Conservation (phyloP, 2,329 filamentous ascomycete genomes). For the Ophiostoma australiae region DNA sequence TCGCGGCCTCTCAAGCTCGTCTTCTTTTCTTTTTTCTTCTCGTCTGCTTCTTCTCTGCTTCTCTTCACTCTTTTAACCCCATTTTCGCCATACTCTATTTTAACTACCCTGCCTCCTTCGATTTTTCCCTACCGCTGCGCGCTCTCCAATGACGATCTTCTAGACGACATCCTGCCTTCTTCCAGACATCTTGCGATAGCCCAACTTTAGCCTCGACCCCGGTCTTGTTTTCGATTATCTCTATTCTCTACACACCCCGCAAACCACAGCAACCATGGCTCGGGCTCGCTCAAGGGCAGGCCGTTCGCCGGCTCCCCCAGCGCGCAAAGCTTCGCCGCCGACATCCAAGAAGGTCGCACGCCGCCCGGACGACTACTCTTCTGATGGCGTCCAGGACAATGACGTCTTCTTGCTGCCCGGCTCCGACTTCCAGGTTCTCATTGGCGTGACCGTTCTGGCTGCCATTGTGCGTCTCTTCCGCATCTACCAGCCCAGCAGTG, state of each 20-base stretch:
- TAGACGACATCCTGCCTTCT: conserved; percentile 1
- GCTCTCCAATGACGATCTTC: conserved; percentile 11
- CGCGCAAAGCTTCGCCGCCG: conserved; percentile 4
- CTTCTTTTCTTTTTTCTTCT: background rate
- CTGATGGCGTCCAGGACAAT: conserved; percentile 77
- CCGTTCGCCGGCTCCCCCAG: conserved; percentile 11
- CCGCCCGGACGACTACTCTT: conserved; percentile 57
- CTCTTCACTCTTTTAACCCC: conserved; percentile 8
- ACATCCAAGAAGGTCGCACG: conserved; percentile 24
- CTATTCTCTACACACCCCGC: background rate
- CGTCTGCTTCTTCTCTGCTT: background rate
- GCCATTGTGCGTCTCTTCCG: conserved; percentile 81
- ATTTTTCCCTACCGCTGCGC: background rate
- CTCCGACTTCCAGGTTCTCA: conserved; percentile 75
- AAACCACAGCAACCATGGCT: background rate
- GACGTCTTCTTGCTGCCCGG: conserved; percentile 83
- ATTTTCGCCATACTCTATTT: background rate
- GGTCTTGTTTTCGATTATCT: background rate
- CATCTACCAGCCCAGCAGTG: conserved; percentile 92
- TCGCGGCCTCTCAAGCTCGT: background rate
- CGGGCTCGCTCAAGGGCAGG: conserved; percentile 15
- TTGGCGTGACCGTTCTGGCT: conserved; percentile 67
- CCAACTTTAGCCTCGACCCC: background rate
- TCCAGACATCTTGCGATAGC: background rate
- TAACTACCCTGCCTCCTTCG: background rate